A percentile compares a stretch with the other conserved stretches of the same genome.
Evolutionary conservation across 768 basidiomycete species (phyloP).

Genomic region (Porphyrellus cyaneotinctus): DNA sequence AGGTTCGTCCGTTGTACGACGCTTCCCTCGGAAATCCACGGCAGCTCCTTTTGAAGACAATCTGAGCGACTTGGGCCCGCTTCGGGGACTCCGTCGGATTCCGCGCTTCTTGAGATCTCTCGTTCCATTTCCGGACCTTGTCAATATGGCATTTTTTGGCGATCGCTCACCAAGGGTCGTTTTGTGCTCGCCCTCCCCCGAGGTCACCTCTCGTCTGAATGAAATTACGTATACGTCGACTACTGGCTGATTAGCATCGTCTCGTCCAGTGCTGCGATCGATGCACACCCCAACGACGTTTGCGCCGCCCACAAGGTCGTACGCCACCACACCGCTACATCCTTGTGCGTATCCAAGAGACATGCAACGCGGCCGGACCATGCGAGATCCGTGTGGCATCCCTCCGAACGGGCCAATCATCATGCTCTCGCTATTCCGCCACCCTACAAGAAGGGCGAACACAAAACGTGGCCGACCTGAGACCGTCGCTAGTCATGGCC

Average conservation of each 20-base stretch:
- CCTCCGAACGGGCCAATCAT: not conserved
- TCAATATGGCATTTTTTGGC: constrained; percentile 22
- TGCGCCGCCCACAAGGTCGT: not conserved
- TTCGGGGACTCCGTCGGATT: constrained; percentile 22
- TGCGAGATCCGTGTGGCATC: constrained; percentile 15
- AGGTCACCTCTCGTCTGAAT: not conserved
- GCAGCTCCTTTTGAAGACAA: not conserved
- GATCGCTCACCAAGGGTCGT: constrained; percentile 17
- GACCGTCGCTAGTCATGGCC: constrained; percentile 13
- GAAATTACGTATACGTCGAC: too few species aligned
- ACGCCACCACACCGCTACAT: not conserved
- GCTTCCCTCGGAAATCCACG: constrained; percentile 19
- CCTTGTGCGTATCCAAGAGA: constrained; percentile 12
- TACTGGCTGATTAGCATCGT: too few species aligned
- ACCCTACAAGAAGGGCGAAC: constrained; percentile 1
- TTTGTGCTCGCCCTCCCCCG: not conserved
- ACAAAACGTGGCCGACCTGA: constrained; percentile 8
- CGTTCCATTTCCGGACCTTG: constrained; percentile 22
- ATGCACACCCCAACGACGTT: not conserved
- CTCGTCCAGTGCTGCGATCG: not conserved
- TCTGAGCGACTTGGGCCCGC: constrained; percentile 16
- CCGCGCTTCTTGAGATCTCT: constrained; percentile 23
- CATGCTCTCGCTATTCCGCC: not conserved
- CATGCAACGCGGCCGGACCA: constrained; percentile 10
- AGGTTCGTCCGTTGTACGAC: not conserved